A percentile compares a stretch with the other conserved stretches of the same genome.
phyloP scores from a whole-genome alignment of 2,329 filamentous ascomycete genomes.

The Fusarium falciforme region DNA sequence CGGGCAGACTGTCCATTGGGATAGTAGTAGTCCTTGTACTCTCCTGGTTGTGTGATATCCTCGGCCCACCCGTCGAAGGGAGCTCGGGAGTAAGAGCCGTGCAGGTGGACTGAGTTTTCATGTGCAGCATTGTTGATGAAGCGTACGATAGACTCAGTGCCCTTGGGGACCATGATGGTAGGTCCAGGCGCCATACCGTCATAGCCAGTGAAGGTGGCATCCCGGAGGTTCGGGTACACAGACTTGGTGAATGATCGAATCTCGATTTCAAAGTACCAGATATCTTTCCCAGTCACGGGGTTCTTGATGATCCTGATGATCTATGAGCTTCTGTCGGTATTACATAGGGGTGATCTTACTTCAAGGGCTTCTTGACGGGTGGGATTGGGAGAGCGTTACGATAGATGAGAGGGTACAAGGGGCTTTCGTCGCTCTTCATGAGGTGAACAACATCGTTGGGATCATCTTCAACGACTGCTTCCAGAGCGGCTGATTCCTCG shows the following conservation, averaged over 20 bases:
- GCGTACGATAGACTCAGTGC: slow-evolving; percentile 64
- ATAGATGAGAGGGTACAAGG: slow-evolving; percentile 14
- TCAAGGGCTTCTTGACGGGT: slow-evolving; percentile 54
- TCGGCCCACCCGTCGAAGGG: slow-evolving; percentile 57
- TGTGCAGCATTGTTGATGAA: slow-evolving; percentile 61
- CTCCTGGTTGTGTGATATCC: slow-evolving; percentile 60
- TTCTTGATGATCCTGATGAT: slow-evolving; percentile 48
- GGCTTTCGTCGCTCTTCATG: slow-evolving; percentile 2
- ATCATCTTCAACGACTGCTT: slow-evolving; percentile 3
- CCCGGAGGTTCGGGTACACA: slow-evolving; percentile 51
- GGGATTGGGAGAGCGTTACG: slow-evolving; percentile 55
- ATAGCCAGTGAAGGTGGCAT: slow-evolving; percentile 57
- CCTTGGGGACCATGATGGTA: slow-evolving; percentile 60
- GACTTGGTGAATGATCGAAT: slow-evolving; percentile 49
- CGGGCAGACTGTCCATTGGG: slow-evolving; percentile 64
- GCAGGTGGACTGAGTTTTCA: slow-evolving; percentile 63
- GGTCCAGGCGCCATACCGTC: slow-evolving; percentile 67
- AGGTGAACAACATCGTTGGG: not conserved
- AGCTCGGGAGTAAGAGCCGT: slow-evolving; percentile 60
- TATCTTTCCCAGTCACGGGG: slow-evolving; percentile 48
- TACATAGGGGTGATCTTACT: slow-evolving; percentile 46
- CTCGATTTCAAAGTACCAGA: slow-evolving; percentile 52
- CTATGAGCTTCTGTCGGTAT: not conserved
- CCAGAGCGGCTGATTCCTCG: not conserved
- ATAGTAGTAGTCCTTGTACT: slow-evolving; percentile 73